These are phyloP conservation scores for Clohesyomyces aquaticus DNA, from an alignment of 495 filamentous ascomycete species.

Conservation along the genomic window DNA sequence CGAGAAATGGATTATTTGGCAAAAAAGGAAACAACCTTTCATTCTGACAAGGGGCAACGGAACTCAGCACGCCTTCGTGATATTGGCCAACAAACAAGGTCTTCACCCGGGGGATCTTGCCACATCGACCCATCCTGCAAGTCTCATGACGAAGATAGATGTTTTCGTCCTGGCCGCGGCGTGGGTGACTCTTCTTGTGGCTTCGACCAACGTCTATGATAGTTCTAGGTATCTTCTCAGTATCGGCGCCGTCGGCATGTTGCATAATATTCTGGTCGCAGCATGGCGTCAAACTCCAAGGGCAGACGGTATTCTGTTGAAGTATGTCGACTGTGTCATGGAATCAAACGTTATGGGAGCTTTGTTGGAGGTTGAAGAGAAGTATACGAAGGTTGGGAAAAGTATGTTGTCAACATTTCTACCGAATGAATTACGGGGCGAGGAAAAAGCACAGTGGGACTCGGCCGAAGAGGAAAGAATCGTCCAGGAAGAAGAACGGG, in stretches of 20 bases:
- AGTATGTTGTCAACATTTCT: slow-evolving; percentile 47
- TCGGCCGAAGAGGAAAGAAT: too few species aligned
- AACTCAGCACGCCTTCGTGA: slow-evolving; percentile 51
- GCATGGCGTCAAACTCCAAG: slow-evolving; percentile 9
- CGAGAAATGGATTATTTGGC: slow-evolving; percentile 56
- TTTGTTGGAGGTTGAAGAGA: slow-evolving; percentile 43
- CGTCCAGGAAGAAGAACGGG: too few species aligned
- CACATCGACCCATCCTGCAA: slow-evolving; percentile 24
- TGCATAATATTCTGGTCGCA: slow-evolving; percentile 53
- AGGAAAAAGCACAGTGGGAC: slow-evolving; percentile 32
- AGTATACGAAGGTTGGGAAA: slow-evolving; percentile 43
- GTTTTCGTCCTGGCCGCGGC: not conserved
- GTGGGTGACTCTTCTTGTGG: not conserved
- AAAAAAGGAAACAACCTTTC: slow-evolving; percentile 41
- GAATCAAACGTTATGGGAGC: slow-evolving; percentile 47
- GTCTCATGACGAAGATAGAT: not conserved
- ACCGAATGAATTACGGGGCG: slow-evolving; percentile 41
- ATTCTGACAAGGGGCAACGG: slow-evolving; percentile 54
- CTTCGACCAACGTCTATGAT: slow-evolving; percentile 42
- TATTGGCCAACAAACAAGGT: slow-evolving; percentile 46
- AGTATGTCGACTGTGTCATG: slow-evolving; percentile 23
- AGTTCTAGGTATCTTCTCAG: slow-evolving; percentile 53
- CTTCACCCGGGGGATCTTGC: slow-evolving; percentile 53
- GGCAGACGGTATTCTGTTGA: not conserved
- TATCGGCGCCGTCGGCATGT: slow-evolving; percentile 52